A percentile compares a stretch with the other conserved stretches of the same genome.
phyloP scores from a whole-genome alignment of 2,329 filamentous ascomycete species.

The Fusarium sulawesiense region DNA sequence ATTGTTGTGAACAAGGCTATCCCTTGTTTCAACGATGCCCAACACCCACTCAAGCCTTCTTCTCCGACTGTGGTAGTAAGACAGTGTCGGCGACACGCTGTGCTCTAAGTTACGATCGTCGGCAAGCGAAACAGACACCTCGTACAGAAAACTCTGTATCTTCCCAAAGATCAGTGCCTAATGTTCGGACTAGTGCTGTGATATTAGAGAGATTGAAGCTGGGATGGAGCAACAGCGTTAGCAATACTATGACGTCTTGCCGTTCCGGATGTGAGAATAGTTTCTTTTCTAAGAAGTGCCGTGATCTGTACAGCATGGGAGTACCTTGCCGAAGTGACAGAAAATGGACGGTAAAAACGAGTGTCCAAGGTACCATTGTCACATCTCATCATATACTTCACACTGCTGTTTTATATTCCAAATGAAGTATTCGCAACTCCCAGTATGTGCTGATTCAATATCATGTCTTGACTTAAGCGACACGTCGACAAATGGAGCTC shows the following conservation, averaged over 20 bases:
- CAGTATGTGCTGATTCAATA: conserved; percentile 26
- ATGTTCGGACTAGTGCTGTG: conserved; percentile 7
- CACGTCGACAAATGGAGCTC: conserved; percentile 45
- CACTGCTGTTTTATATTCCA: conserved; percentile 42
- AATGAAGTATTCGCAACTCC: conserved; percentile 43
- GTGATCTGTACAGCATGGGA: conserved; percentile 19
- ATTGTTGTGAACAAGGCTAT: conserved; percentile 44
- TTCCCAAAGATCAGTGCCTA: conserved; percentile 33
- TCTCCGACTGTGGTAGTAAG: conserved; percentile 27
- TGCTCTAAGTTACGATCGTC: conserved; percentile 46
- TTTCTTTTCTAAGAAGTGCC: conserved; percentile 28
- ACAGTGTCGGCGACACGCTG: conserved; percentile 34
- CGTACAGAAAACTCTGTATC: conserved; percentile 28
- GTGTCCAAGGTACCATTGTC: conserved; percentile 33
- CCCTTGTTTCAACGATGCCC: conserved; percentile 46
- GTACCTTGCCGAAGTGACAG: conserved; percentile 34
- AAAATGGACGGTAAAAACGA: conserved; percentile 27
- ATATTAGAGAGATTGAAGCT: conserved; percentile 14
- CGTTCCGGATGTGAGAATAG: background rate
- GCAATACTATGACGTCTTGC: conserved; percentile 33
- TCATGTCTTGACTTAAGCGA: conserved; percentile 41
- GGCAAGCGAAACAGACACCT: conserved; percentile 28
- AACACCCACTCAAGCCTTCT: conserved; percentile 35
- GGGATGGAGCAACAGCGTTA: conserved; percentile 1
- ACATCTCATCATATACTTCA: conserved; percentile 33